Conservation (phyloP, 2,329 filamentous ascomycete species). For the Cladophialophora chaetospira region DNA sequence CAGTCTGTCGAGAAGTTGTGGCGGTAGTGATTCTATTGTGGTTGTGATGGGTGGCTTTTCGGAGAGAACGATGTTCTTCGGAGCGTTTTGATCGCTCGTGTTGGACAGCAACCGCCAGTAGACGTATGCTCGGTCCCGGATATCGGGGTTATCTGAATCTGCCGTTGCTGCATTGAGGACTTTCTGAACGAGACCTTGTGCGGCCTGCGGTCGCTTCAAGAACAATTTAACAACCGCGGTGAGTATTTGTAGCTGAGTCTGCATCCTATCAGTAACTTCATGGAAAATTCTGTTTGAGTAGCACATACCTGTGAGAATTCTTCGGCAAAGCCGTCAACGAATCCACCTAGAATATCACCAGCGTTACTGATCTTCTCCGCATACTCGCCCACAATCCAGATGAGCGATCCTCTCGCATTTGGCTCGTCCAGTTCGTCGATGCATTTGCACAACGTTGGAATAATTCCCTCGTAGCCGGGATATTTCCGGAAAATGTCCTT, state of each 20-base stretch:
- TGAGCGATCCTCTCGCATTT: conserved; percentile 82
- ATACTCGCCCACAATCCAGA: conserved; percentile 99
- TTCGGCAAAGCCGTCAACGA: conserved; percentile 92
- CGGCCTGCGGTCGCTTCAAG: conserved; percentile 91
- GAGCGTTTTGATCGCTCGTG: conserved; percentile 78
- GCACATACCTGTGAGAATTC: conserved; percentile 83
- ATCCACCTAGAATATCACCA: conserved; percentile 87
- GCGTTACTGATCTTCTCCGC: conserved; percentile 99
- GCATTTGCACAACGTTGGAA: conserved; percentile 91
- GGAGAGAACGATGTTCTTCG: conserved; percentile 90
- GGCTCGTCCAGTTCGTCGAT: conserved; percentile 97
- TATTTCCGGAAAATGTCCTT: conserved; percentile 98
- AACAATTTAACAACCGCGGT: conserved; percentile 97
- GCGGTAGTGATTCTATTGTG: conserved; percentile 87
- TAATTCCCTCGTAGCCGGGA: conserved; percentile 95
- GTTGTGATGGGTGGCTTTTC: conserved; percentile 92
- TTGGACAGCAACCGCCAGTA: conserved; percentile 93
- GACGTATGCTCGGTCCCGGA: conserved; percentile 93
- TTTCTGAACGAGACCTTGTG: conserved; percentile 88
- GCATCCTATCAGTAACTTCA: conserved; percentile 31
- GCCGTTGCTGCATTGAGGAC: conserved; percentile 89
- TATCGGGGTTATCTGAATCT: conserved; percentile 96
- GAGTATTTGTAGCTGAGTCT: conserved; percentile 97
- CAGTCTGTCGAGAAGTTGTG: conserved; percentile 83
- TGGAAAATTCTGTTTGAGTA: not conserved